Evolutionary conservation across 768 basidiomycete genomes (phyloP).

Genomic region (Lactarius hengduanensis): DNA sequence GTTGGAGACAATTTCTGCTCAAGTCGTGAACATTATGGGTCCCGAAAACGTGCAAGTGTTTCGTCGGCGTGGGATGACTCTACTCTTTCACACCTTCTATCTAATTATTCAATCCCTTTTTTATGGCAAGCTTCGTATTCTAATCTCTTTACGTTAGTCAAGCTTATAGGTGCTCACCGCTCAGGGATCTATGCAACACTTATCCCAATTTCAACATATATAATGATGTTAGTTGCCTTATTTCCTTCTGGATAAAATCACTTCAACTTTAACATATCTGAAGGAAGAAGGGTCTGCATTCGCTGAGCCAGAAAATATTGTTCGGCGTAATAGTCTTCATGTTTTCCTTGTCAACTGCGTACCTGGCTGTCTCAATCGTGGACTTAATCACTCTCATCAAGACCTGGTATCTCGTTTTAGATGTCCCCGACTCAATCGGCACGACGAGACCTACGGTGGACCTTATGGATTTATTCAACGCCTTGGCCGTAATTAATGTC

Average conservation of each 20-base stretch:
- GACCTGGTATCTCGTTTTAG: neutral
- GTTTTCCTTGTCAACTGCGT: conserved; percentile 11
- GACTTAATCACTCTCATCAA: neutral
- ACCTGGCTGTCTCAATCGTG: conserved; percentile 9
- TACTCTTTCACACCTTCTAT: neutral
- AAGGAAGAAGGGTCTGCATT: neutral
- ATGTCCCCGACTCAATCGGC: neutral
- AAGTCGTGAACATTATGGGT: neutral
- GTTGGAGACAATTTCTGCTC: neutral
- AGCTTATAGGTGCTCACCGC: too few species aligned
- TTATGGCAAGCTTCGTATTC: neutral
- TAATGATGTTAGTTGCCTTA: too few species aligned
- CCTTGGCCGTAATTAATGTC: conserved; percentile 18
- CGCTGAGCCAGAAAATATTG: neutral
- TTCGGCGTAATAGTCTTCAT: conserved; percentile 3
- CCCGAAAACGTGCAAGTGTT: neutral
- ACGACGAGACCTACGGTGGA: neutral
- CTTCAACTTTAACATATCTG: too few species aligned
- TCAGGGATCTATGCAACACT: neutral
- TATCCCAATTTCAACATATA: too few species aligned
- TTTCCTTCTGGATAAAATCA: too few species aligned
- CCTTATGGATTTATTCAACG: conserved; percentile 8
- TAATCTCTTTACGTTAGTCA: neutral
- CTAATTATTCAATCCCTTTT: neutral
- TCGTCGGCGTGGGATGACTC: neutral